Percentiles rank a stretch among this genome's conserved stretches.
Conservation (phyloP, 805 yeast species). For the Candida dendrica region DNA sequence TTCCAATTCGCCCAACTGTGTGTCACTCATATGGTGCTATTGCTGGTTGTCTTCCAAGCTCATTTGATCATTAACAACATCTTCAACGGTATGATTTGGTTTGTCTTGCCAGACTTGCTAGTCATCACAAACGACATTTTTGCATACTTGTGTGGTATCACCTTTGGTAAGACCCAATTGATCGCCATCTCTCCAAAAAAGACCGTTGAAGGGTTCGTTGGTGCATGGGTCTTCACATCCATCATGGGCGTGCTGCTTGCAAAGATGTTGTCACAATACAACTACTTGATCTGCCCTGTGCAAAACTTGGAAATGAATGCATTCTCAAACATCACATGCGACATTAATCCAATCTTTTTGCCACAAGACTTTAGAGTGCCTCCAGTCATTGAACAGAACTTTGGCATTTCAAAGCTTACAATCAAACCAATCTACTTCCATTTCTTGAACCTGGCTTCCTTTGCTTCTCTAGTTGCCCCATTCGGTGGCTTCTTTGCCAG, state of each 20-base stretch:
- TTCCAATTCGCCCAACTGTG: conserved; percentile 94
- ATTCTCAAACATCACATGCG: conserved; percentile 63
- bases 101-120: conserved; percentile 81
- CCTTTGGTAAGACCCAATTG: conserved; percentile 89
- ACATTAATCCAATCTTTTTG: conserved; percentile 81
- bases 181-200: conserved; percentile 94
- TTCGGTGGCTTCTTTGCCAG: conserved; percentile 98
- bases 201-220: conserved; percentile 94
- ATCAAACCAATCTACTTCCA: conserved; percentile 89
- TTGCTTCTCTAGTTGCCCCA: conserved; percentile 96
- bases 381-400: conserved; percentile 45
- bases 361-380: conserved; percentile 78
- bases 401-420: conserved; percentile 42
- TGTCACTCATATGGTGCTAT: conserved; percentile 86
- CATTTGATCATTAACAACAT: conserved; percentile 88
- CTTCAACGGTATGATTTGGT: conserved; percentile 89
- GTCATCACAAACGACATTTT: conserved; percentile 93
- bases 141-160: conserved; percentile 95
- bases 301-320: conserved; percentile 53
- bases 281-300: conserved; percentile 86
- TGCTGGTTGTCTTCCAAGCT: conserved; percentile 88
- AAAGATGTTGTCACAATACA: conserved; percentile 52
- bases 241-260: conserved; percentile 64
- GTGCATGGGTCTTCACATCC: conserved; percentile 95
- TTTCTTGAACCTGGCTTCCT: conserved; percentile 77